Conservation (phyloP, 306 rosid species). For the Quercus mongolica region DNA sequence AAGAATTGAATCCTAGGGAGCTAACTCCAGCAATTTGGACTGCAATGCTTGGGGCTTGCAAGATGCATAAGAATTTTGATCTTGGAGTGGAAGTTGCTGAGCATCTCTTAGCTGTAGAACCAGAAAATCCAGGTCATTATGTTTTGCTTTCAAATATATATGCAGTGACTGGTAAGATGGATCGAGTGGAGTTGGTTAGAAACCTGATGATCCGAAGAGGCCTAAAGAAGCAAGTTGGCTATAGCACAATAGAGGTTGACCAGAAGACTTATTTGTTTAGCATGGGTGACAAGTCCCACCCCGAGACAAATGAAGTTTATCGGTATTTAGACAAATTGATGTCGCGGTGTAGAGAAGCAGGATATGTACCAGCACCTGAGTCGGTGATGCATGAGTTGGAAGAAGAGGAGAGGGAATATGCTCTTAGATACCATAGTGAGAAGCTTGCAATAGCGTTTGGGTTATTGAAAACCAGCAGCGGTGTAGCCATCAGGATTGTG, state of each 20-base stretch:
- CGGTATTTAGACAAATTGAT: conserved; percentile 63
- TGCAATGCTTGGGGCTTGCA: conserved; percentile 89
- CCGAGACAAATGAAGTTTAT: conserved; percentile 49
- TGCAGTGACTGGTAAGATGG: conserved; percentile 77
- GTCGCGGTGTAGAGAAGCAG: conserved; percentile 62
- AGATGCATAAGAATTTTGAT: conserved; percentile 75
- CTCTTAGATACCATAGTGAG: conserved; percentile 93
- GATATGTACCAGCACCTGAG: conserved; percentile 51
- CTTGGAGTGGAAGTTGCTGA: conserved; percentile 76
- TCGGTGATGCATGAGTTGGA: conserved; percentile 86
- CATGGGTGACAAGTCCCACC: conserved; percentile 77
- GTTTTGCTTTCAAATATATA: conserved; percentile 84
- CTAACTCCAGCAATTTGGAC: conserved; percentile 71
- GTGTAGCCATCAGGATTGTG: conserved; percentile 54
- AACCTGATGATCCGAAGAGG: conserved; percentile 62
- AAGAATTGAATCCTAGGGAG: conserved; percentile 32
- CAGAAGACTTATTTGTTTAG: conserved; percentile 51
- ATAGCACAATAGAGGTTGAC: conserved; percentile 64
- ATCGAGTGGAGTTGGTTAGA: conserved; percentile 66
- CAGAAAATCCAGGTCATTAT: conserved; percentile 87
- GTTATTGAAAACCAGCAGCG: conserved; percentile 54
- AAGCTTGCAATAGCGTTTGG: conserved; percentile 92
- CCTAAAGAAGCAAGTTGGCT: conserved; percentile 77
- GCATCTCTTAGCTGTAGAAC: conserved; percentile 64
- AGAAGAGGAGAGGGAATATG: conserved; percentile 86